Evolutionary conservation across 177 flowering plant genomes (phyloP).

Genomic region (Telopea speciosissima): DNA sequence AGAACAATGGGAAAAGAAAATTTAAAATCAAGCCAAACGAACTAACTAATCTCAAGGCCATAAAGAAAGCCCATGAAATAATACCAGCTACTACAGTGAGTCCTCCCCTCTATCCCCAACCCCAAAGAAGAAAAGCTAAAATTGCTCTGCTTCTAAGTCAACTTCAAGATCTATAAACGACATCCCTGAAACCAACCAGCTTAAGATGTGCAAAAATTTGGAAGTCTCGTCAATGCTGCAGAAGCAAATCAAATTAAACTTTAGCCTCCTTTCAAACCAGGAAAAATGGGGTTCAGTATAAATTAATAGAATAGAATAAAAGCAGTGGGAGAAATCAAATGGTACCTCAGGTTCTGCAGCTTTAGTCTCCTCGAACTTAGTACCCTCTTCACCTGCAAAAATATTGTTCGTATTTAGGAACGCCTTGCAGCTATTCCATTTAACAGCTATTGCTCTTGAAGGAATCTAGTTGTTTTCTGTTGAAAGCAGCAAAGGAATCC

Average conservation of each 20-base stretch:
- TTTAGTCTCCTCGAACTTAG: conserved; percentile 12
- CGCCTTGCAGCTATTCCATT: neutral
- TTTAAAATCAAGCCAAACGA: neutral
- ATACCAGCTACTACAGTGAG: neutral
- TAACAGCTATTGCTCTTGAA: neutral
- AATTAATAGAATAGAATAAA: neutral
- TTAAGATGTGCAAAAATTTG: neutral
- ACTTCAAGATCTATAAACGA: neutral
- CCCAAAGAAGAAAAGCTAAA: neutral
- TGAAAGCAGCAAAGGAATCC: neutral
- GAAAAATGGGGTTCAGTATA: neutral
- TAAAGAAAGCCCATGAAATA: neutral
- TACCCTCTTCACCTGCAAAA: conserved; percentile 20
- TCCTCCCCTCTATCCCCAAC: neutral
- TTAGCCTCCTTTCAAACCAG: neutral
- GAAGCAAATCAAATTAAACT: neutral
- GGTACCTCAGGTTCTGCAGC: conserved; percentile 18
- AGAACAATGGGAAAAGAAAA: neutral
- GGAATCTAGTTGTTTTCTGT: neutral
- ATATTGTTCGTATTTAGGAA: neutral
- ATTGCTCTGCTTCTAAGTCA: neutral
- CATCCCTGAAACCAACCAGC: neutral
- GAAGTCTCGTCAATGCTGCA: conserved; percentile 1
- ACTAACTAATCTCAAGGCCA: neutral
- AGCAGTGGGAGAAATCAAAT: too few species aligned